Evolutionary conservation across 441 rosid genomes (phyloP), one percentile per base, ranked within the genome.

Genomic region (Aquilaria agallochum): DNA sequence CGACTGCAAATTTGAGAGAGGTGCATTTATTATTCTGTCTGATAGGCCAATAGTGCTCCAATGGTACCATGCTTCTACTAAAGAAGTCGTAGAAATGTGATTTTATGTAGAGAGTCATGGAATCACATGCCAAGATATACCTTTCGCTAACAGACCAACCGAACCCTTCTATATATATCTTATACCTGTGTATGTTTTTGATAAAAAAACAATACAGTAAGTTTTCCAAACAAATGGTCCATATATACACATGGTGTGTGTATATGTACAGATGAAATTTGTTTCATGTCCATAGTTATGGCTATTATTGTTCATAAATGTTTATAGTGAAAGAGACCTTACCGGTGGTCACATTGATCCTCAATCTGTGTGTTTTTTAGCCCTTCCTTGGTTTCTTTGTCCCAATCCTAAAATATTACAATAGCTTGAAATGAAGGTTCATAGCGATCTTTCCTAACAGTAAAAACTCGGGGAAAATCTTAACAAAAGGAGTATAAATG

Each of bases 21-120:
- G 36, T 55, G 61, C 84, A 76, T 56, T 72, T 76, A 15, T 44
- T 56, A 10, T 54, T 31, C 53, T 59, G 62, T 3, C 72, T 59
- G n/a, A 80, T 80, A 53, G 84, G 81, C 81, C 84, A 80, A 13
- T 76, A 80, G 46, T 80, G 79, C 53, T 71, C 49, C 72, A 76
- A 9, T 42, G 84, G 84, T 52, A 63, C 58, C 80, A 79, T 69
- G 40, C 76, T 70, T 59, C 81, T 67, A 0, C 32, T 32, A 68
- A 80, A 80, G 70, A 76, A 80, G 52, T 80, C 81, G 30, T 67
- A 58, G 66, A 46, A 76, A 10, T 42, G 57, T 11, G 84, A 75
- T 51, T 27, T 70, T n/a, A 74, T 48, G 11, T 68, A 45, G 54
- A 80, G 48, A 0, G 74, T 67, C 66, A 65, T 72, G 2, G 75